Evolutionary conservation across 1,284 basidiomycete genomes (phyloP).

Genomic region (Pyrrhoderma lamaoense): DNA sequence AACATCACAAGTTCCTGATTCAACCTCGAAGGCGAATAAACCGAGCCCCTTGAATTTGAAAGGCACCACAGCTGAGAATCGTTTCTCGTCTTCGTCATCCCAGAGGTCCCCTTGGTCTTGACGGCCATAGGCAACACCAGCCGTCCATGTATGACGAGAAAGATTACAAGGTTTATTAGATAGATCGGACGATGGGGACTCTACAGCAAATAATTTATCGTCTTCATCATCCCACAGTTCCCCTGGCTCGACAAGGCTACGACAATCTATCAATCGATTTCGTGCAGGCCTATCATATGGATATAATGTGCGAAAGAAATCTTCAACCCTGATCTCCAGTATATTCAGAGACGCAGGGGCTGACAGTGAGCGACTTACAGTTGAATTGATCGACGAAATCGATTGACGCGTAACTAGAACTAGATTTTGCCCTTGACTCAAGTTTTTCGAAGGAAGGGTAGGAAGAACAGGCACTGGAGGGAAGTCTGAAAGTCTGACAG

Average conservation of each 20-base stretch:
- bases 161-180: not conserved
- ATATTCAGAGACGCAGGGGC: constrained; percentile 13
- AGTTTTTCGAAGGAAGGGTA: not conserved
- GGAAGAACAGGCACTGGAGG: constrained; percentile 12
- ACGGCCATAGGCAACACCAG: constrained; percentile 8
- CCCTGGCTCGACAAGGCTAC: constrained; percentile 4
- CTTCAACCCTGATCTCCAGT: constrained; percentile 5
- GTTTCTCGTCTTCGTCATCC: constrained; percentile 18
- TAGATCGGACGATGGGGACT: not conserved
- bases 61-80: constrained; percentile 4
- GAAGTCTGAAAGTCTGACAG: constrained; percentile 12
- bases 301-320: not conserved
- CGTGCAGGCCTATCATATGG: not conserved
- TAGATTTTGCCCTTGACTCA: not conserved
- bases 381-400: constrained; percentile 2
- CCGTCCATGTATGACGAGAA: constrained; percentile 16
- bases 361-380: constrained; percentile 9
- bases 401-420: not conserved
- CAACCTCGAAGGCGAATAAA: constrained; percentile 1
- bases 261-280: not conserved
- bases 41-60: not conserved
- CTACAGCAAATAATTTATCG: constrained; percentile 8
- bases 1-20: not conserved
- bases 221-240: constrained; percentile 19
- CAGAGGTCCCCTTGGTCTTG: constrained; percentile 14